Evolutionary conservation across 2,329 filamentous ascomycete genomes (phyloP).

Genomic region (Curvularia sp.): DNA sequence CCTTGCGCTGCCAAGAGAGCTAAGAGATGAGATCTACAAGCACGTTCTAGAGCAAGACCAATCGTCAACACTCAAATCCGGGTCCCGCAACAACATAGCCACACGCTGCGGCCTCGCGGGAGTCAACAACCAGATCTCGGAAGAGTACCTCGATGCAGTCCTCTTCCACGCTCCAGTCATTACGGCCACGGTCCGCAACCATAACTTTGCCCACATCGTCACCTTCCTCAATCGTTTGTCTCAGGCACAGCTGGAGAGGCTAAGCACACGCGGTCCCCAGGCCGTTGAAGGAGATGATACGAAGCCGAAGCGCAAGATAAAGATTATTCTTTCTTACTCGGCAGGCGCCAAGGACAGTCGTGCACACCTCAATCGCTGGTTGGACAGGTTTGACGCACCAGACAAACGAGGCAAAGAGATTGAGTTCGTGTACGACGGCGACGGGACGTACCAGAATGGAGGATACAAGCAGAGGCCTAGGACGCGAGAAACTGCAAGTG

Average conservation of each 20-base stretch:
- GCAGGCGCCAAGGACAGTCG: slow-evolving; percentile 13
- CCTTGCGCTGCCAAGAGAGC: slow-evolving; percentile 26
- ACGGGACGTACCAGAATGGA: slow-evolving; percentile 8
- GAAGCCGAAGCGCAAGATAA: slow-evolving; percentile 11
- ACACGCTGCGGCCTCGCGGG: slow-evolving; percentile 21
- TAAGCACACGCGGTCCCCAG: background rate
- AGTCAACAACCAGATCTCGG: slow-evolving; percentile 22
- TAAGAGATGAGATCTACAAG: slow-evolving; percentile 30
- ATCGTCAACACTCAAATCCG: slow-evolving; percentile 10
- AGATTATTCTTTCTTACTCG: slow-evolving; percentile 13
- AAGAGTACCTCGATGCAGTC: slow-evolving; percentile 25
- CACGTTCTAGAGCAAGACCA: slow-evolving; percentile 14
- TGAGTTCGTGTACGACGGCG: slow-evolving; percentile 12
- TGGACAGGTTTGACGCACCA: slow-evolving; percentile 18
- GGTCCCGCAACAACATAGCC: slow-evolving; percentile 10
- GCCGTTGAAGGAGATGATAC: background rate
- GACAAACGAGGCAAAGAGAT: slow-evolving; percentile 16
- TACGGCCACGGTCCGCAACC: slow-evolving; percentile 22
- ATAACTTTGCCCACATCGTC: slow-evolving; percentile 28
- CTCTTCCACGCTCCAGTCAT: slow-evolving; percentile 23
- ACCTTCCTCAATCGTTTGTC: slow-evolving; percentile 28
- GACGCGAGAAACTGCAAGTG: background rate
- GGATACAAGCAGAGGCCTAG: slow-evolving; percentile 13
- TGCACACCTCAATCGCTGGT: slow-evolving; percentile 21
- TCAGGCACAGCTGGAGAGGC: slow-evolving; percentile 14